phyloP scores from a whole-genome alignment of 2,329 filamentous ascomycete genomes.

The Emergomyces orientalis region DNA sequence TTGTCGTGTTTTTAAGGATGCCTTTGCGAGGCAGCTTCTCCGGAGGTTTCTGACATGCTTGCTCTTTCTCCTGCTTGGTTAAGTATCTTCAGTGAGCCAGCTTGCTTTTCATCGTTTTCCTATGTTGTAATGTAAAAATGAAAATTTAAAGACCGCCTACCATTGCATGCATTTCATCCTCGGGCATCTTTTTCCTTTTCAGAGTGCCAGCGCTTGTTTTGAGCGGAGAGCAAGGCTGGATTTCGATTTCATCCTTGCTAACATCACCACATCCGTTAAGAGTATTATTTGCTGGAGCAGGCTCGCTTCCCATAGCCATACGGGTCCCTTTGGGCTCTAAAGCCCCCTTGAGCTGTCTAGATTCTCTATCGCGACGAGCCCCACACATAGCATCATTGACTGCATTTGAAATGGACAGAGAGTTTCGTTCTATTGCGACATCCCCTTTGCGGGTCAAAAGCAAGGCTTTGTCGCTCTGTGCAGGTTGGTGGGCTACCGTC shows the following conservation, averaged over 20 bases:
- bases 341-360: not conserved
- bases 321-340: not conserved
- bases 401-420: not conserved
- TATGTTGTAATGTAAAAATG: not conserved
- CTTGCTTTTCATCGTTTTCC: not conserved
- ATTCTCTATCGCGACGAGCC: not conserved
- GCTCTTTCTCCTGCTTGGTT: not conserved
- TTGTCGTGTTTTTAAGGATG: slow-evolving; percentile 14
- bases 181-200: not conserved
- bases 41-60: not conserved
- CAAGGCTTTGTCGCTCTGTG: not conserved
- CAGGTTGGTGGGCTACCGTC: not conserved
- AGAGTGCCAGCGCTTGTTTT: not conserved
- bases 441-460: not conserved
- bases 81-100: not conserved
- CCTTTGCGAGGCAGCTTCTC: slow-evolving; percentile 8
- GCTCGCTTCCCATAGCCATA: not conserved
- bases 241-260: not conserved
- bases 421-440: not conserved
- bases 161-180: not conserved
- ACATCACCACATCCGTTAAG: not conserved
- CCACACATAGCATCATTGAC: not conserved
- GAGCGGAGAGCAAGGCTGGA: not conserved
- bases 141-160: not conserved
- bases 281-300: not conserved